These are phyloP conservation scores for Yamadazyma sp. DNA, from an alignment of 1,139 yeast genomes.

Conservation along the genomic window DNA sequence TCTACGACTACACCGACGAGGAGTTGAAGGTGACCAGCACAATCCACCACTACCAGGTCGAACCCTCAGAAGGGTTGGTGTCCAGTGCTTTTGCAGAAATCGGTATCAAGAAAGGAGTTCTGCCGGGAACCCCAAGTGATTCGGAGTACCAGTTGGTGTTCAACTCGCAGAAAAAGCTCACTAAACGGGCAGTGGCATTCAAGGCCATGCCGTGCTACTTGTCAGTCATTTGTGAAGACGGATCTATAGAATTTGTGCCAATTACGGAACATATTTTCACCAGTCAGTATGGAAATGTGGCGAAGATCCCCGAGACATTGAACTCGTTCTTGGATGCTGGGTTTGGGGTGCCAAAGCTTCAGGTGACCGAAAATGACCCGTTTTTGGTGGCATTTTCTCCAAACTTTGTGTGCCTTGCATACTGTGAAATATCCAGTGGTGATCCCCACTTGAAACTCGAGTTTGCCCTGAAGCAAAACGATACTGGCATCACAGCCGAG, in stretches of 20 bases:
- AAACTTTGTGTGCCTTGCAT: conserved; percentile 52
- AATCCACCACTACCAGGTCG: conserved; percentile 38
- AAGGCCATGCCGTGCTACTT: neutral
- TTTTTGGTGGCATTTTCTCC: conserved; percentile 53
- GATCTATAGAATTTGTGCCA: neutral
- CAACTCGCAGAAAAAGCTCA: conserved; percentile 8
- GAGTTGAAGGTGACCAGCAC: conserved; percentile 22
- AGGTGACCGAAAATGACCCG: conserved; percentile 23
- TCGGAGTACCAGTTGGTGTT: conserved; percentile 18
- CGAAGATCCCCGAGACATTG: conserved; percentile 19
- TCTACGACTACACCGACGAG: conserved; percentile 26
- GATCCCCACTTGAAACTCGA: conserved; percentile 23
- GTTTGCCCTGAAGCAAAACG: conserved; percentile 26
- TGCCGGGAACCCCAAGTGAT: conserved; percentile 4
- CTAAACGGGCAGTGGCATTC: conserved; percentile 1
- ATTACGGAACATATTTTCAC: neutral
- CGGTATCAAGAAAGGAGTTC: conserved; percentile 27
- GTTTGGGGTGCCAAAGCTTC: conserved; percentile 40
- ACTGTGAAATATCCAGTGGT: conserved; percentile 22
- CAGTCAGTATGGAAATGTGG: conserved; percentile 14
- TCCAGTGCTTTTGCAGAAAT: conserved; percentile 34
- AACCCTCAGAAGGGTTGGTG: conserved; percentile 24
- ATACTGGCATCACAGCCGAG: conserved; percentile 22
- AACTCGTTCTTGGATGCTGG: conserved; percentile 54
- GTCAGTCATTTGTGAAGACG: neutral